Evolutionary conservation across 2,329 filamentous ascomycete genomes (phyloP), one percentile per base, ranked within the genome.

Genomic region (Aspergillus terreus): DNA sequence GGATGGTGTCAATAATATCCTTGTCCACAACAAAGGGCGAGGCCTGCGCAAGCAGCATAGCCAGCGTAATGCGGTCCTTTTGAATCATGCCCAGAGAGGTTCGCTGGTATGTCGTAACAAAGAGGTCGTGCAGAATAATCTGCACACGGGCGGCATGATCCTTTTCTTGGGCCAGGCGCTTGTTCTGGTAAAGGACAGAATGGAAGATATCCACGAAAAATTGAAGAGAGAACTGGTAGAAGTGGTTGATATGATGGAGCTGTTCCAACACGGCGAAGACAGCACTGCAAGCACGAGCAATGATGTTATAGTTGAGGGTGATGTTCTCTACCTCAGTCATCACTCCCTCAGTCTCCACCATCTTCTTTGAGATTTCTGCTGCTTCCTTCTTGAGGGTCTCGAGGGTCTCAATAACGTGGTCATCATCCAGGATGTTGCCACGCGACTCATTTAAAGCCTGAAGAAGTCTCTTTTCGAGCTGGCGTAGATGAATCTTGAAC

Each of bases 131-230:
- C 63, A 99, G 84, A 60, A 99, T 99, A 49, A 92, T 84, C 66
- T 96, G 89, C 46, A 94, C 86, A 33, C 94, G 88, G 12, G 78
- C 79, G 59, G 90, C 85, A 72, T 95, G 83, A 58, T 94, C 86
- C 30, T 82, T 85, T 70, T 87, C 84, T 53, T 78, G 80, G 17
- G 82, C 81, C 47, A 94, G 78, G 53, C 84, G 84, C 64, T 86
- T 85, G 71, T 95, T 95, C 52, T 84, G 82, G 61, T 87, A 87
- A 36, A 99, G 80, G 6, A 99, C 94, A 5, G 87, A 84, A 68
- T 95, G 89, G 82, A 99, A 99, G 62, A 99, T 99, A 69, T 96
- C 89, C 50, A 96, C 82, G 75, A 99, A 99, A 75, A 96, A 99
- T 71, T 96, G 92, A 53, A 99, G 81, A 35, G 94, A 99, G 79